Evolutionary conservation across 495 filamentous ascomycete species (phyloP).

Genomic region (Aspergillus diversus): DNA sequence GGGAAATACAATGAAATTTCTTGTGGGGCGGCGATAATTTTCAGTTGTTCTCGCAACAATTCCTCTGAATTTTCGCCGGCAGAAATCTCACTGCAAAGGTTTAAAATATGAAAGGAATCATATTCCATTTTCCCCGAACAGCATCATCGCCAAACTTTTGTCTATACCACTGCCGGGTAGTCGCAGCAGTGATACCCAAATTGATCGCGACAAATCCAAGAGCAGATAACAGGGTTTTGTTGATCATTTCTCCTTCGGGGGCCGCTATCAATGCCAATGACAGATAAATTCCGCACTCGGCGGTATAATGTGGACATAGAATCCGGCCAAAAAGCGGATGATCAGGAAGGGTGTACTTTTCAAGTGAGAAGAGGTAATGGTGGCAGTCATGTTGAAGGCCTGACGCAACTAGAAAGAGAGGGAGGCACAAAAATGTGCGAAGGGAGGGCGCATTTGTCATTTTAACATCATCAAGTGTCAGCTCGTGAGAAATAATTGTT

Average conservation of each 20-base stretch:
- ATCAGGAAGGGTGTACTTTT: conserved; percentile 81
- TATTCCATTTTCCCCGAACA: conserved; percentile 71
- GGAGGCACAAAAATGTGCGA: conserved; percentile 62
- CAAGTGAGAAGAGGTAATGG: conserved; percentile 73
- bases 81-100: background rate
- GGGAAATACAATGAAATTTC: conserved; percentile 64
- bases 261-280: conserved; percentile 76
- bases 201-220: conserved; percentile 77
- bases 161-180: conserved; percentile 79
- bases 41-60: conserved; percentile 17
- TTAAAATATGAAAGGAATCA: conserved; percentile 80
- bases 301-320: conserved; percentile 89
- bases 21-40: conserved; percentile 41
- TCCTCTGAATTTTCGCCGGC: background rate
- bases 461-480: conserved; percentile 39
- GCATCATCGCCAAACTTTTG: conserved; percentile 73
- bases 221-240: conserved; percentile 72
- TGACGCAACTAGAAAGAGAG: conserved; percentile 74
- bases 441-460: conserved; percentile 52
- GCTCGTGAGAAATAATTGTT: conserved; percentile 30
- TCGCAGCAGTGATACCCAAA: conserved; percentile 78
- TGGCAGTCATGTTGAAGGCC: conserved; percentile 82
- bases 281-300: conserved; percentile 83
- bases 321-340: conserved; percentile 70
- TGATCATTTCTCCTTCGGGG: conserved; percentile 62